Evolutionary conservation across 306 rosid species (phyloP).

Genomic region (Citrullus amarus): DNA sequence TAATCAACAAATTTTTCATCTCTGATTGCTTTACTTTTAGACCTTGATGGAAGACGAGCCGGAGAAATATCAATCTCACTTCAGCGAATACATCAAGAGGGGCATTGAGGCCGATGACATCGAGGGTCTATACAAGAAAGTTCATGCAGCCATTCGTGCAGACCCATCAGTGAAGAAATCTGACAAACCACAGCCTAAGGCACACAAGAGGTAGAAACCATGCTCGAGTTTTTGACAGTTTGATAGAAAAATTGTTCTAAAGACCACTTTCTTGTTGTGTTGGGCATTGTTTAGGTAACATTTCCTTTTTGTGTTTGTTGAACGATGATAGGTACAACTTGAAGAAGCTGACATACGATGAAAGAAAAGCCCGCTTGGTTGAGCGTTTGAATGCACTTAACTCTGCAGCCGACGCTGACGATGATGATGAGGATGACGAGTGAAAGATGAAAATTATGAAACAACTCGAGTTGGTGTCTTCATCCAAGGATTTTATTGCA

Average conservation of each 20-base stretch:
- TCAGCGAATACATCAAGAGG: conserved; percentile 55
- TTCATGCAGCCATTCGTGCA: conserved; percentile 79
- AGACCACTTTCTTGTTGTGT: not conserved
- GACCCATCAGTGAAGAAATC: conserved; percentile 35
- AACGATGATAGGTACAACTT: conserved; percentile 27
- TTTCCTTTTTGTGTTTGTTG: not conserved
- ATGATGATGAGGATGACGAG: conserved; percentile 35
- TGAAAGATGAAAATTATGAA: not conserved
- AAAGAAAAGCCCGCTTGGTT: conserved; percentile 45
- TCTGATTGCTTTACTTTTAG: conserved; percentile 2
- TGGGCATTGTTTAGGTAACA: not conserved
- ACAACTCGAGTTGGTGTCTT: not conserved
- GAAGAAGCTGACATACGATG: conserved; percentile 66
- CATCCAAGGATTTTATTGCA: not conserved
- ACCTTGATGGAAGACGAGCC: conserved; percentile 68
- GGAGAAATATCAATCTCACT: conserved; percentile 67
- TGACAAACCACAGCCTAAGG: conserved; percentile 47
- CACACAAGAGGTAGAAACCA: conserved; percentile 44
- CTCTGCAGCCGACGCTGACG: conserved; percentile 32
- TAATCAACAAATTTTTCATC: accelerated
- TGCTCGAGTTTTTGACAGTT: not conserved
- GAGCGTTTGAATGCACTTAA: conserved; percentile 49
- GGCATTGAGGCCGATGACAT: conserved; percentile 49
- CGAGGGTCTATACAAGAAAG: conserved; percentile 61
- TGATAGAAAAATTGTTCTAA: not conserved